Percentiles rank a stretch among this genome's conserved stretches.
Evolutionary conservation across 2,329 filamentous ascomycete species (phyloP).

Genomic region (Cadophora sp.): DNA sequence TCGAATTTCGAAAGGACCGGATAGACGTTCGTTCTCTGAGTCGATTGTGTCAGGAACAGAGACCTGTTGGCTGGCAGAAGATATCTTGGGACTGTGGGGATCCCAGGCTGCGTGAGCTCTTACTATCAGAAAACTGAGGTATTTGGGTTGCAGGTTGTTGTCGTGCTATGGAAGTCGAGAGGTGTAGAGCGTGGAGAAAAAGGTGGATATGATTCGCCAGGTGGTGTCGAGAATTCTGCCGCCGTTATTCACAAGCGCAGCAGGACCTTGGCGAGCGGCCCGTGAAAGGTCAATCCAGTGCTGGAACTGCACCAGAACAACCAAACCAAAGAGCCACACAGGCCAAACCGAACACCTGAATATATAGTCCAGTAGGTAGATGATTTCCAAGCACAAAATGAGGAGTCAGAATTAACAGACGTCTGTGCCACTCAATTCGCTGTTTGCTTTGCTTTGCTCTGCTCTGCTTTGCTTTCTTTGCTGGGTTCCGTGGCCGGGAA

Average conservation of each 20-base stretch:
- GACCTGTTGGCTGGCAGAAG: not conserved
- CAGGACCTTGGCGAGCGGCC: constrained; percentile 8
- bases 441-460: not conserved
- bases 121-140: not conserved
- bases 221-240: constrained; percentile 18
- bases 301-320: not conserved
- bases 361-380: no score
- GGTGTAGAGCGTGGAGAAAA: constrained; percentile 14
- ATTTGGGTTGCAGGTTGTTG: constrained; percentile 13
- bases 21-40: not conserved
- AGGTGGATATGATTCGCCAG: constrained; percentile 15
- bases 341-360: not conserved
- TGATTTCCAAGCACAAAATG: constrained; percentile 4
- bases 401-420: constrained; percentile 1
- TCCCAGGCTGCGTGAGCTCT: constrained; percentile 5
- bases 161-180: constrained; percentile 21
- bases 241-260: not conserved
- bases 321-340: not conserved
- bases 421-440: not conserved
- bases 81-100: not conserved
- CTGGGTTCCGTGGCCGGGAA: not conserved
- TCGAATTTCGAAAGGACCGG: constrained; percentile 6
- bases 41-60: not conserved
- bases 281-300: not conserved
- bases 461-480: no score